Evolutionary conservation across 768 basidiomycete genomes (phyloP).

Genomic region (Floccularia luteovirens): DNA sequence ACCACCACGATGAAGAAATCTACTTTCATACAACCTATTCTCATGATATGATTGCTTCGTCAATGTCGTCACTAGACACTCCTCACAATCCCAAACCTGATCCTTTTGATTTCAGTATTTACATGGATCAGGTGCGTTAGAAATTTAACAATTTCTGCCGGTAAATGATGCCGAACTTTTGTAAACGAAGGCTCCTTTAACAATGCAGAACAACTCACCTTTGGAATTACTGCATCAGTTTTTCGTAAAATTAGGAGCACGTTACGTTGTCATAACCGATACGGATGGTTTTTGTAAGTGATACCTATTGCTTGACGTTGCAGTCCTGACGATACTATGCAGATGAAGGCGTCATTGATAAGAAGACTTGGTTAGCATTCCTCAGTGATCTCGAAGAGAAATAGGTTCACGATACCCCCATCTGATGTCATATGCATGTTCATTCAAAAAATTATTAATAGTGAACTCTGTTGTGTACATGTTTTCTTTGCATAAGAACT

Average conservation of each 20-base stretch:
- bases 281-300: conserved; percentile 71
- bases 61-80: conserved; percentile 54
- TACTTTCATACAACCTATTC: conserved; percentile 49
- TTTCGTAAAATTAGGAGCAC: conserved; percentile 89
- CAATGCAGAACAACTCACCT: conserved; percentile 76
- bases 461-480: too few relatives aligned
- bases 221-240: conserved; percentile 90
- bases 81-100: conserved; percentile 28
- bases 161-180: conserved; percentile 2
- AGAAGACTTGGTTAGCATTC: conserved; percentile 92
- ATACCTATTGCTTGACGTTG: neutral
- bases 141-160: neutral
- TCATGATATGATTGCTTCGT: conserved; percentile 41
- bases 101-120: conserved; percentile 75
- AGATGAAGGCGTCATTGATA: conserved; percentile 91
- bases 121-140: conserved; percentile 75
- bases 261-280: conserved; percentile 84
- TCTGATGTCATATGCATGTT: conserved; percentile 10
- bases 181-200: conserved; percentile 70
- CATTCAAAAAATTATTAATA: too few relatives aligned
- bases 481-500: too few relatives aligned
- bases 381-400: conserved; percentile 68
- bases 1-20: conserved; percentile 59
- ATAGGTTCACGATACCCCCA: conserved; percentile 12
- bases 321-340: conserved; percentile 2